Conservation (phyloP, 495 filamentous ascomycete species). For the Neurospora sublineolata region DNA sequence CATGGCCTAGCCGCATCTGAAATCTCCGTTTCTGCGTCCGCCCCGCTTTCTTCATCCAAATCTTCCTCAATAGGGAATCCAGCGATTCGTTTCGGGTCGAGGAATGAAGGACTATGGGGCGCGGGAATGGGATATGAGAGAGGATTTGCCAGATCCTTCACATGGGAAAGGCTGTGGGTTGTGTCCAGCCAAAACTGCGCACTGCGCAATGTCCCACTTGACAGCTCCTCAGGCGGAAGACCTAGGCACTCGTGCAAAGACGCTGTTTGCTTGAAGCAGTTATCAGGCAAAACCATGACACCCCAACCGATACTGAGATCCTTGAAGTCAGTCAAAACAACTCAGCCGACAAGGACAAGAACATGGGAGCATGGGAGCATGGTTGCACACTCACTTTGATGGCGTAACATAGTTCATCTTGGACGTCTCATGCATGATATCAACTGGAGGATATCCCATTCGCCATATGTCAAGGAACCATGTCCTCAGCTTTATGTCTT, state of each 20-base stretch:
- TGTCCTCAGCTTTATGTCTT: conserved; percentile 57
- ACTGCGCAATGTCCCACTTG: not conserved
- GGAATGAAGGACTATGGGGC: not conserved
- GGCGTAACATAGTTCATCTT: not conserved
- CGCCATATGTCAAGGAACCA: conserved; percentile 59
- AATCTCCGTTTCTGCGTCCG: conserved; percentile 14
- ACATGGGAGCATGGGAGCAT: not conserved
- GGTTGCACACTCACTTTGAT: not conserved
- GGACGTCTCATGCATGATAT: not conserved
- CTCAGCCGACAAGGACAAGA: not conserved
- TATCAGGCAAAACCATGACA: conserved; percentile 32
- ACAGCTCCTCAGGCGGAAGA: conserved; percentile 12
- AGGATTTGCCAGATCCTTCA: conserved; percentile 11
- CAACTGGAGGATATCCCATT: conserved; percentile 6
- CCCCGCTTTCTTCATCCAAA: not conserved
- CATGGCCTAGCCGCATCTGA: conserved; percentile 11
- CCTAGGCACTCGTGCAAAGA: conserved; percentile 24
- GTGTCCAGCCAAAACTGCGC: conserved; percentile 10
- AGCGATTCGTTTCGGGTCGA: conserved; percentile 5
- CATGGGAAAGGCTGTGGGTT: conserved; percentile 18
- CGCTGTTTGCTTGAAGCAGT: conserved; percentile 26
- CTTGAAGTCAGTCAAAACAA: conserved; percentile 2
- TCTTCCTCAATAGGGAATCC: not conserved
- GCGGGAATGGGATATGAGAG: conserved; percentile 1
- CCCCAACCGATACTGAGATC: conserved; percentile 31